Base-by-base conservation (phyloP, 768 basidiomycete species). In the Austroboletus festivus region DNA sequence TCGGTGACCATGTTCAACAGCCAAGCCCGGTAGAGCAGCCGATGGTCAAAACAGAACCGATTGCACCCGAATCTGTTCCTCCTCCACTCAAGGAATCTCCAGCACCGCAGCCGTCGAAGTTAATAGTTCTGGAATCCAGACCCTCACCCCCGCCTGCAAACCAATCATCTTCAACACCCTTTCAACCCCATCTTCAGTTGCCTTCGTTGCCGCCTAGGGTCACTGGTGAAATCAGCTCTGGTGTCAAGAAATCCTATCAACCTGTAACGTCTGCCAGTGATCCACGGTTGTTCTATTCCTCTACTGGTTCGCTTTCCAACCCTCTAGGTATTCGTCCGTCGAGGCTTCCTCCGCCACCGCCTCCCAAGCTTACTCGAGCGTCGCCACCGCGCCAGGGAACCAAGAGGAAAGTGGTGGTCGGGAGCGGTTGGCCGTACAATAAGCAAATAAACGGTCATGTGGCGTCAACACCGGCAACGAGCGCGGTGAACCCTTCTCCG, bases 281-380 rank as follows among this genome's bases (percentile, higher is more conserved):
- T 38, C 55, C 56, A 21, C 60, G 61, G 3, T 46, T 75, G 20
- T 71, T 69, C 2, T 71, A 69, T 50, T 71, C 75, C 28, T 57
- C 72, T n/a, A 55, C 66, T 7, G 74, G 73, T 11, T 70, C 78
- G 9, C 59, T 71, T 21, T 73, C 69, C 0, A 84, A 84, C 58
- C 80, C 81, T 20, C 61, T 83, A 34, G 72, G 70, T 40, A 83
- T 84, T 45, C 70, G 73, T 21, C 79, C 82, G 13, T 77, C 81
- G 13, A 56, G 59, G 41, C 43, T 40, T 26, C 42, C 50, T n/a
- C 64, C 47, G 7, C 52, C 44, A 4, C 46, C 26, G 19, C 42
- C 54, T n/a, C 35, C 35, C 1, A 63, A 57, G 40, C 1, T 42
- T 23, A 18, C 4, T 43, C 63, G 51, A 31, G 24, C n/a, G 31